These are phyloP conservation scores for Phylloboletellus chloephorus DNA, from an alignment of 1,284 basidiomycete species.

Conservation along the genomic window DNA sequence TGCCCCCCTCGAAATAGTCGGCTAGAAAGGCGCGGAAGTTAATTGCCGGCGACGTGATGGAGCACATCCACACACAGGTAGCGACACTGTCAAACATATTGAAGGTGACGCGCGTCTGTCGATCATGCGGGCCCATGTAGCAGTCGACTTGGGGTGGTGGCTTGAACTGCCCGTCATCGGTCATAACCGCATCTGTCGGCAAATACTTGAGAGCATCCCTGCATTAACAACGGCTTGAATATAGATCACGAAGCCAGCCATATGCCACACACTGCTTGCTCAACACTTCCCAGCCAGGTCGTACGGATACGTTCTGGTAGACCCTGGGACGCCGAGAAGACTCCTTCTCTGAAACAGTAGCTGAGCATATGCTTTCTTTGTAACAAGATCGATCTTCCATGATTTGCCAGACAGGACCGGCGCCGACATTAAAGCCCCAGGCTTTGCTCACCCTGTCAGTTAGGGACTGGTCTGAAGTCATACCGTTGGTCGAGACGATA, in stretches of 20 bases:
- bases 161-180: conserved; percentile 43
- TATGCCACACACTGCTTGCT: conserved; percentile 42
- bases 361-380: conserved; percentile 49
- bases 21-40: conserved; percentile 31
- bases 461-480: conserved; percentile 29
- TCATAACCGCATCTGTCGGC: conserved; percentile 44
- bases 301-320: conserved; percentile 41
- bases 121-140: conserved; percentile 54
- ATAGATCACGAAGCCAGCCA: conserved; percentile 3
- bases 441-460: conserved; percentile 46
- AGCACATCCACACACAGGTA: conserved; percentile 56
- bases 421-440: conserved; percentile 65
- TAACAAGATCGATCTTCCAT: conserved; percentile 72
- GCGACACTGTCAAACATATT: conserved; percentile 49
- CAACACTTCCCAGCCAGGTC: conserved; percentile 43
- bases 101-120: conserved; percentile 47
- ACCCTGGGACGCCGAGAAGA: conserved; percentile 52
- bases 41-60: neutral
- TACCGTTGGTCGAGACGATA: conserved; percentile 33
- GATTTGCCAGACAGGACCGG: conserved; percentile 69
- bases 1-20: conserved; percentile 34
- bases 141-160: conserved; percentile 54
- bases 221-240: conserved; percentile 7
- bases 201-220: conserved; percentile 57
- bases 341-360: conserved; percentile 37